These are phyloP conservation scores for Chlamydomonas sphaeroides DNA, from an alignment of 139 green algal species.

Conservation along the genomic window DNA sequence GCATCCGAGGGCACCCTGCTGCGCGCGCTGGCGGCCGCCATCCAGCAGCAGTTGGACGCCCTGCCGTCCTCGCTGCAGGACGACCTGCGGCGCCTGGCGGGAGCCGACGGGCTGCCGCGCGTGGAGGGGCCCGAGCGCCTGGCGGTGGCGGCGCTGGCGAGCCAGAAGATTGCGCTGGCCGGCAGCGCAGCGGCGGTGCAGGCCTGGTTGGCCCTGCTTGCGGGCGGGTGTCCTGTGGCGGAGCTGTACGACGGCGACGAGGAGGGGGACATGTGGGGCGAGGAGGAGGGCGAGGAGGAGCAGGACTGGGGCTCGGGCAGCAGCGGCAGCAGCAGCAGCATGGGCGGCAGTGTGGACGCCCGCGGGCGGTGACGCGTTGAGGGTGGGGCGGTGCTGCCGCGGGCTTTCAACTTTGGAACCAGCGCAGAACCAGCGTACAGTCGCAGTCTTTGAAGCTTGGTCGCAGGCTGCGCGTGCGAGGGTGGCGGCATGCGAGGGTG, in stretches of 20 bases:
- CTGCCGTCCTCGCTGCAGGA: conserved; percentile 49
- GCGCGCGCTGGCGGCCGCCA: conserved; percentile 4
- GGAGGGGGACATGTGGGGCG: neutral
- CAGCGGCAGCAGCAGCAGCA: too few relatives aligned
- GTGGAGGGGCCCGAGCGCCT: neutral
- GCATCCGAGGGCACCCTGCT: conserved; percentile 49
- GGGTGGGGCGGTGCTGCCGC: too few relatives aligned
- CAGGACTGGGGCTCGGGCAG: too few relatives aligned
- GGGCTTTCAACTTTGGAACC: too few relatives aligned
- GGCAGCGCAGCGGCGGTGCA: conserved; percentile 21
- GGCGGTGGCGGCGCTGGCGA: conserved; percentile 35
- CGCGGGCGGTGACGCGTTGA: too few relatives aligned
- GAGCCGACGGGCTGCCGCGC: neutral
- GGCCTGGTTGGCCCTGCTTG: conserved; percentile 32
- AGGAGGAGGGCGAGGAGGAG: neutral
- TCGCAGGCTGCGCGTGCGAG: too few relatives aligned
- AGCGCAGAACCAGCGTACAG: too few relatives aligned
- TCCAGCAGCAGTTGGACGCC: neutral
- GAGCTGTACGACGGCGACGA: conserved; percentile 13
- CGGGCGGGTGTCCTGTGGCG: neutral
- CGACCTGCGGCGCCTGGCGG: conserved; percentile 46
- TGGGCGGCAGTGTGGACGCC: too few relatives aligned
- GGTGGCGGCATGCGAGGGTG: too few relatives aligned
- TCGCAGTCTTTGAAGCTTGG: too few relatives aligned
- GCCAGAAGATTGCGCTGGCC: conserved; percentile 46